A percentile compares a stretch with the other conserved stretches of the same genome.
Evolutionary conservation across 441 rosid genomes (phyloP).

Genomic region (Metrosideros polymorpha): DNA sequence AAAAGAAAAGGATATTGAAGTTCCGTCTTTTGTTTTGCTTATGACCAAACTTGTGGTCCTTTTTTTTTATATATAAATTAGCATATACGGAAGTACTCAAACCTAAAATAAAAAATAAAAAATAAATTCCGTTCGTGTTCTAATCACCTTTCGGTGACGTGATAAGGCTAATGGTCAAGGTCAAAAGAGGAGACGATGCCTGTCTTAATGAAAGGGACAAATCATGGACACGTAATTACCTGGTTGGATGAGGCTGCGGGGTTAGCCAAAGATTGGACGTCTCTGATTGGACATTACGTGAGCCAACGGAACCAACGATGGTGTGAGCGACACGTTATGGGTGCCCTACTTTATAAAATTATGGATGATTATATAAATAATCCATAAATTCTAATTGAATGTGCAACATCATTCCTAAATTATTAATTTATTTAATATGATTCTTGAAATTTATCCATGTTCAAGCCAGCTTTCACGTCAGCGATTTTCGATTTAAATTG

Average conservation of each 20-base stretch:
- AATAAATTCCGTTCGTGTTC: neutral
- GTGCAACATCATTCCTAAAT: too few species aligned
- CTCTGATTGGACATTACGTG: neutral
- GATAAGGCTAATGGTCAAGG: neutral
- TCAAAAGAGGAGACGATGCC: neutral
- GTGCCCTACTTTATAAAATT: too few species aligned
- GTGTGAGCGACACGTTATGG: neutral
- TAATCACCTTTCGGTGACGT: neutral
- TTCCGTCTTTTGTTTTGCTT: neutral
- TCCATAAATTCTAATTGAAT: too few species aligned
- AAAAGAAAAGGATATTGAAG: neutral
- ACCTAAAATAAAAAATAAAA: neutral
- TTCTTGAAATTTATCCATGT: too few species aligned
- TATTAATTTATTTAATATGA: too few species aligned
- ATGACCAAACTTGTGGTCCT: neutral
- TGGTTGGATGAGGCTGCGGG: neutral
- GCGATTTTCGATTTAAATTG: too few species aligned
- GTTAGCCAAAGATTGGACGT: neutral
- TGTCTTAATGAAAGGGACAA: neutral
- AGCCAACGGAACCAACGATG: neutral
- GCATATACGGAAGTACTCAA: neutral
- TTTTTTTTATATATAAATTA: neutral
- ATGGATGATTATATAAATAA: too few species aligned
- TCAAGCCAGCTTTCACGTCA: too few species aligned
- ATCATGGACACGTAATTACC: neutral